Conservation (phyloP, 768 basidiomycete species). For the Leucocoprinus sp. region DNA sequence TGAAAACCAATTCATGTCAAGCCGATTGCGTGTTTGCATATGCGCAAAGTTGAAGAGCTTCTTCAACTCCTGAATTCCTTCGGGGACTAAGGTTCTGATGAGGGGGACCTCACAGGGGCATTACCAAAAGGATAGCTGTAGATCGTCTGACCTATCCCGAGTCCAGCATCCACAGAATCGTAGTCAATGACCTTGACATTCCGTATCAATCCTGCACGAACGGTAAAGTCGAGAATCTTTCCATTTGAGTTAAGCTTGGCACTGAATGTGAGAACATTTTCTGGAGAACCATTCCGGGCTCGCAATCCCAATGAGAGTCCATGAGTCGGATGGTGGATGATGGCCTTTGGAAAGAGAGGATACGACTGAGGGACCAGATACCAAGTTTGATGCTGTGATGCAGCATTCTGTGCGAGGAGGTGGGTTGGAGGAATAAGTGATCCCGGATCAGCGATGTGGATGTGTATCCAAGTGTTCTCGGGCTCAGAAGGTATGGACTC, state of each 20-base stretch:
- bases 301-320: conserved; percentile 35
- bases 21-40: background rate
- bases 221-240: conserved; percentile 57
- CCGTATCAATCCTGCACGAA: conserved; percentile 66
- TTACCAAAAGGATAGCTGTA: conserved; percentile 37
- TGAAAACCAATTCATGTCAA: conserved; percentile 5
- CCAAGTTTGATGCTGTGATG: conserved; percentile 35
- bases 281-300: conserved; percentile 25
- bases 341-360: conserved; percentile 63
- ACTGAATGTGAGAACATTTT: conserved; percentile 76
- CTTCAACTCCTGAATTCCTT: conserved; percentile 22
- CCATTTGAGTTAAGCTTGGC: conserved; percentile 54
- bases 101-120: conserved; percentile 4
- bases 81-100: conserved; percentile 13
- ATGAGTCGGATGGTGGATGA: conserved; percentile 35
- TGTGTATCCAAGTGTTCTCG: conserved; percentile 69
- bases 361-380: conserved; percentile 62
- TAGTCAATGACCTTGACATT: conserved; percentile 64
- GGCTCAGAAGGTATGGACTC: conserved; percentile 57
- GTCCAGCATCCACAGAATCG: conserved; percentile 47
- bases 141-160: conserved; percentile 22
- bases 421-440: conserved; percentile 67
- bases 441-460: conserved; percentile 92
- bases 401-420: conserved; percentile 49
- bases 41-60: conserved; percentile 14